Conservation (phyloP, 257 asterid species). For the Solanum commersonii region DNA sequence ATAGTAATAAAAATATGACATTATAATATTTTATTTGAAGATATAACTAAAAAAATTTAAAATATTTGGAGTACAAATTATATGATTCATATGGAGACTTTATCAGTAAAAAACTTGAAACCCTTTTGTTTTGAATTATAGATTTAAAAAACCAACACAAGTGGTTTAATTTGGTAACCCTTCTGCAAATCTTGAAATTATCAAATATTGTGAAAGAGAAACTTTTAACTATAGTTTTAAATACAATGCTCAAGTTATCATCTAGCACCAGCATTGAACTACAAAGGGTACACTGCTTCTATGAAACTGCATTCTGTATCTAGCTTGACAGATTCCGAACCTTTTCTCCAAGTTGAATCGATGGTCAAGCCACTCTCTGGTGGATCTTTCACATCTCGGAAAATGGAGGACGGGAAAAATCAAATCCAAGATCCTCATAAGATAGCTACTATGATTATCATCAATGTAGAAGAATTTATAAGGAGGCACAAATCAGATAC, state of each 20-base stretch:
- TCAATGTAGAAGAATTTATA: background rate
- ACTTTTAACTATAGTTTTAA: background rate
- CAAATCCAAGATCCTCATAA: background rate
- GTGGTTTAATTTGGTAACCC: background rate
- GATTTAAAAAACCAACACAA: background rate
- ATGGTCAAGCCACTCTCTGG: background rate
- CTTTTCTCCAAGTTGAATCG: background rate
- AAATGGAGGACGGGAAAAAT: background rate
- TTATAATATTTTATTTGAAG: background rate
- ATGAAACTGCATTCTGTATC: background rate
- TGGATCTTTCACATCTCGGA: background rate
- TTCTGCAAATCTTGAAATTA: slow-evolving; percentile 9
- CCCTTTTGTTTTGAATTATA: background rate
- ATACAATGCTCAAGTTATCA: background rate
- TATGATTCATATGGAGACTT: too few species aligned
- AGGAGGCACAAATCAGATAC: background rate
- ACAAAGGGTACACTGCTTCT: background rate
- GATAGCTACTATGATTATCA: background rate
- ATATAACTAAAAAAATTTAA: too few species aligned
- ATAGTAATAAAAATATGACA: background rate
- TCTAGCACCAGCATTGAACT: background rate
- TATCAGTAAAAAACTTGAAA: background rate
- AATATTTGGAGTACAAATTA: background rate
- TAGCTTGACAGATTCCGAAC: background rate
- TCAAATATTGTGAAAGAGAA: background rate